Evolutionary conservation across 257 asterid genomes (phyloP).

Genomic region (Apocynum venetum): DNA sequence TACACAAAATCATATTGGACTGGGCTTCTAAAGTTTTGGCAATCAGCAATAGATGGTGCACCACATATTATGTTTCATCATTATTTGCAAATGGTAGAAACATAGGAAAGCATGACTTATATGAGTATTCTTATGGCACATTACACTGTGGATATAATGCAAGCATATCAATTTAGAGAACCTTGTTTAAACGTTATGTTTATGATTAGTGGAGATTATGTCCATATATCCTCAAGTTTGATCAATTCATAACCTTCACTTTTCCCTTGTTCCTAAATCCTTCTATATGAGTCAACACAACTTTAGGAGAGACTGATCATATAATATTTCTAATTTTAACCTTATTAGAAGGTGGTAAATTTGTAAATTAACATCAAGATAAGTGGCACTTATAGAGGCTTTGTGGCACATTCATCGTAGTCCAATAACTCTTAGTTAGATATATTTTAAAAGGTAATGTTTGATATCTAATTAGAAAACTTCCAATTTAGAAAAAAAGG

Average conservation of each 20-base stretch:
- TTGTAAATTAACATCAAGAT: neutral
- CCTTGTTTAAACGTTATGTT: neutral
- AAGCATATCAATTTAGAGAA: neutral
- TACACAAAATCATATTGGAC: neutral
- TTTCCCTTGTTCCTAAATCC: neutral
- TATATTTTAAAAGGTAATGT: neutral
- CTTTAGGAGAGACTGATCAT: neutral
- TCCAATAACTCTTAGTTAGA: neutral
- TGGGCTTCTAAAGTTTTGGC: neutral
- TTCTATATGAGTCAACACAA: neutral
- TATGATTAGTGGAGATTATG: neutral
- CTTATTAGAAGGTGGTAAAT: neutral
- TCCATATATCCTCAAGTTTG: neutral
- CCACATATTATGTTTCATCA: neutral
- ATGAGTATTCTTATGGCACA: neutral
- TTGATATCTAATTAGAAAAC: neutral
- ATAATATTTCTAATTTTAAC: no score
- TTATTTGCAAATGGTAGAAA: neutral
- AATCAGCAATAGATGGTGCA: neutral
- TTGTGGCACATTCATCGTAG: neutral
- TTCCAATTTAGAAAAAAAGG: no score
- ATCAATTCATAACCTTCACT: neutral
- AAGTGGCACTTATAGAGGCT: neutral
- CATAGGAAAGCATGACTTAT: neutral
- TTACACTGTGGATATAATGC: neutral